These are phyloP conservation scores for Nakaseomyces glabratus DNA, from an alignment of 1,139 yeast genomes.

Conservation along the genomic window DNA sequence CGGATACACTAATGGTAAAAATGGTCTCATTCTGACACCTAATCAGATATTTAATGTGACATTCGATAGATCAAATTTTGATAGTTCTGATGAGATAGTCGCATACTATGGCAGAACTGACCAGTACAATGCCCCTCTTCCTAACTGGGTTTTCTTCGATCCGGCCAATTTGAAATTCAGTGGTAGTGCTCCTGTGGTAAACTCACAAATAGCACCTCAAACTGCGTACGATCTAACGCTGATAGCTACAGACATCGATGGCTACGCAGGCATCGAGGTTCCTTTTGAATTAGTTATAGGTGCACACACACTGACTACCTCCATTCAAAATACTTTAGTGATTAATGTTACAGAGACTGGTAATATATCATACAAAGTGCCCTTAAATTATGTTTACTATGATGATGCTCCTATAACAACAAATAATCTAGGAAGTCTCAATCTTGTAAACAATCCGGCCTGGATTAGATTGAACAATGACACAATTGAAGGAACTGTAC, in stretches of 20 bases:
- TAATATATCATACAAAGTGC: slow-evolving; percentile 47
- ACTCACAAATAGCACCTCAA: slow-evolving; percentile 83
- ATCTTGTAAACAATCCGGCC: slow-evolving; percentile 38
- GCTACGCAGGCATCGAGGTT: slow-evolving; percentile 65
- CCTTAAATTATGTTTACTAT: slow-evolving; percentile 48
- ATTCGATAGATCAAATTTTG: slow-evolving; percentile 53
- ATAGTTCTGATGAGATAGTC: slow-evolving; percentile 35
- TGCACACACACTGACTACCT: slow-evolving; percentile 72
- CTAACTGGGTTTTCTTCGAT: slow-evolving; percentile 78
- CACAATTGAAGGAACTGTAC: slow-evolving; percentile 51
- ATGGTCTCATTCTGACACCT: slow-evolving; percentile 67
- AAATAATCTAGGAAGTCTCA: slow-evolving; percentile 48
- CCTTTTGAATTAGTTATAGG: slow-evolving; percentile 72
- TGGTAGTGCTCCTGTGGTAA: slow-evolving; percentile 83
- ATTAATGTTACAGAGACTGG: slow-evolving; percentile 62
- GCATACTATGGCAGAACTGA: slow-evolving; percentile 79
- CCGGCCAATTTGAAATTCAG: slow-evolving; percentile 54
- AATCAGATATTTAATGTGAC: slow-evolving; percentile 54
- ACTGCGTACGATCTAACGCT: slow-evolving; percentile 60
- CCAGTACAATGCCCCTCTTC: slow-evolving; percentile 71
- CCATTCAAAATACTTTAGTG: slow-evolving; percentile 37
- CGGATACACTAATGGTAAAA: slow-evolving; percentile 64
- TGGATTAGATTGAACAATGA: slow-evolving; percentile 48
- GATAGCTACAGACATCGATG: slow-evolving; percentile 70
- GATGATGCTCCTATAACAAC: slow-evolving; percentile 45